Evolutionary conservation across 352 stramenopile species (phyloP), one percentile per base, ranked within the genome.

Genomic region (Phytophthora syringae): DNA sequence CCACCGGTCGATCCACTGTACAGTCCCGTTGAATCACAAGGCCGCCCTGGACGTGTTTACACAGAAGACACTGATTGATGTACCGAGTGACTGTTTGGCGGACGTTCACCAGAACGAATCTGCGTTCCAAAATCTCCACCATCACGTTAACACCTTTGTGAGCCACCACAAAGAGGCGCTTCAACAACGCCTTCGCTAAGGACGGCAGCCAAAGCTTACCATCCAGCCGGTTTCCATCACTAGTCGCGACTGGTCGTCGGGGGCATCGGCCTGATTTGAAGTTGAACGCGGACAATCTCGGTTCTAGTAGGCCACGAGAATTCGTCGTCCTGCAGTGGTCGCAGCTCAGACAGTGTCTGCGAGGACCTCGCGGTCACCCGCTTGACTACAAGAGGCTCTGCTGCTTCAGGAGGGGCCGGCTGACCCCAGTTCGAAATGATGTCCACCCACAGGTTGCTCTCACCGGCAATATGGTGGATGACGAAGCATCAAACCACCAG

Each of bases 21-120:
- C 34, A 40, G 34, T 40, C 30, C 21, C 37, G n/a, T 16, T 44
- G 37, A 21, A 22, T 21, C n/a, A 44, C 16, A 9, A 2, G n/a
- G 50, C 45, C 47, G 21, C 52, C 45, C 18, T 70, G 60, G 0
- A 64, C 53, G 15, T 64, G 61, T 21, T 70, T 70, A n/a, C 53
- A 70, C 1, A 64, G 27, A 20, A 64, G 25, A 21, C 37, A 7
- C 37, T 44, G 37, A 21, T 21, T 21, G 5, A 44, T 5, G 7
- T 1, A 12, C 51, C 45, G 37, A 22, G 15, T n/a, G n/a, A n/a
- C 7, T 3, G 16, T 18, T 22, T 21, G 37, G 1, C n/a, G 5
- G 11, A 16, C 37, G 16, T 44, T 44, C 1, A 2, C 1, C 15
- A 44, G 11, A 44, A 22, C 37, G 7, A 44, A 44, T 18, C 34